Conservation (phyloP, 2,329 filamentous ascomycete genomes). For the Colletotrichum agaves region DNA sequence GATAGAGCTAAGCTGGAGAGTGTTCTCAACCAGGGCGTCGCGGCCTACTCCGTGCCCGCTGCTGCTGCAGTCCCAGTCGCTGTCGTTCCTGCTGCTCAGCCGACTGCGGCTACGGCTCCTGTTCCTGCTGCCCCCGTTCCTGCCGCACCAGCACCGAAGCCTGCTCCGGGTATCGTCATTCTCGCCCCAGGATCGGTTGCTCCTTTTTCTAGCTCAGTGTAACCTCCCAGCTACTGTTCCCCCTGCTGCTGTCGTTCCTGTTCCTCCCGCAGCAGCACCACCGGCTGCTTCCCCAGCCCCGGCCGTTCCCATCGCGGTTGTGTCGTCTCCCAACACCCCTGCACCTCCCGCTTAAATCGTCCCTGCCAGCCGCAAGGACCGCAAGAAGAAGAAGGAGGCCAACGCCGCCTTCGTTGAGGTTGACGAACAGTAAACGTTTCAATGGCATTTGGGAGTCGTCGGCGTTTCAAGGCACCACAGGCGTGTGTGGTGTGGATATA, state of each 20-base stretch:
- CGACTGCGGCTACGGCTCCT: conserved; percentile 4
- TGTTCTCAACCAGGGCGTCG: conserved; percentile 40
- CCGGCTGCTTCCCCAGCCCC: conserved; percentile 6
- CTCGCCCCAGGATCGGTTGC: not conserved
- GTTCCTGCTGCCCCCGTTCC: not conserved
- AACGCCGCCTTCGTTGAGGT: not conserved
- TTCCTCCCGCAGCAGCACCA: not conserved
- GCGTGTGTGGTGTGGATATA: not conserved
- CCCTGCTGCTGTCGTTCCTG: not conserved
- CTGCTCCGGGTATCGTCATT: not conserved
- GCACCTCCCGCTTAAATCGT: conserved; percentile 24
- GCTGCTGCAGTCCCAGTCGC: conserved; percentile 21
- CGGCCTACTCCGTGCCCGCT: conserved; percentile 31
- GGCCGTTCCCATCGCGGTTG: conserved; percentile 13
- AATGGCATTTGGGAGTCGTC: conserved; percentile 14
- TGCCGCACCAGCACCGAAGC: not conserved
- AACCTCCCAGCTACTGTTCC: not conserved
- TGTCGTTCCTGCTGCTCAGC: conserved; percentile 4
- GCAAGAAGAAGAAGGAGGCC: conserved; percentile 25
- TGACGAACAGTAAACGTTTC: conserved; percentile 3
- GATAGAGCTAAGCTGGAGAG: conserved; percentile 40
- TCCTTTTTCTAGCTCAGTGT: not conserved
- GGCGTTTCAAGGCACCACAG: conserved; percentile 25
- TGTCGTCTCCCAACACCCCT: conserved; percentile 2
- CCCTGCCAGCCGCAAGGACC: conserved; percentile 12